These are phyloP conservation scores for Moesziomyces parantarcticus DNA, from an alignment of 1,284 basidiomycete genomes.

Conservation along the genomic window DNA sequence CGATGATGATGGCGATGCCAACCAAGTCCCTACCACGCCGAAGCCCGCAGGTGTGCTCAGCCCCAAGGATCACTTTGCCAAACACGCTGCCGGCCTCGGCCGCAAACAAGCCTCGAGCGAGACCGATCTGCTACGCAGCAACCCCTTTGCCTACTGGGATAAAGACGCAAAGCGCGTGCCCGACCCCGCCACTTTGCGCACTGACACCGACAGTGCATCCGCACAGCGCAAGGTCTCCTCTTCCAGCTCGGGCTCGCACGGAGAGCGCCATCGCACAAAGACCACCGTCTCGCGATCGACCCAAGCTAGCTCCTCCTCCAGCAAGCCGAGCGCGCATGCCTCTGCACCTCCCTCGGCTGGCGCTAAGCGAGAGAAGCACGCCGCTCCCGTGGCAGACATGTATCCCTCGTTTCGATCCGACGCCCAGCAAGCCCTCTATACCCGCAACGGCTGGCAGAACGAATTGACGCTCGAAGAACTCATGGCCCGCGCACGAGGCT, in stretches of 20 bases:
- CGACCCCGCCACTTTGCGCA: constrained; percentile 23
- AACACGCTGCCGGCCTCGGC: constrained; percentile 19
- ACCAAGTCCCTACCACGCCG: constrained; percentile 22
- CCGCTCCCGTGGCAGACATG: constrained; percentile 51
- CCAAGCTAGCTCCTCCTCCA: constrained; percentile 14
- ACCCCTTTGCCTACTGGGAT: constrained; percentile 61
- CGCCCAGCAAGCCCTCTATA: constrained; percentile 29
- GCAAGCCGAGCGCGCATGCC: constrained; percentile 6
- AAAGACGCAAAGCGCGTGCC: constrained; percentile 44
- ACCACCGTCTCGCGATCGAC: constrained; percentile 42
- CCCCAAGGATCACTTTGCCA: constrained; percentile 34
- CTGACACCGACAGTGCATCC: constrained; percentile 6
- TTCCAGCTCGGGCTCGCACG: constrained; percentile 13
- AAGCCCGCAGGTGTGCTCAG: constrained; percentile 51
- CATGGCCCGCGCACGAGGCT: constrained; percentile 27
- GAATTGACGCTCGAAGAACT: constrained; percentile 61
- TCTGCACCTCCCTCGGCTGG: constrained; percentile 10
- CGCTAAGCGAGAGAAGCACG: constrained; percentile 53
- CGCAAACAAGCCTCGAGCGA: constrained; percentile 45
- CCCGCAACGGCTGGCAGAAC: constrained; percentile 38
- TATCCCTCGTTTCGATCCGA: constrained; percentile 48
- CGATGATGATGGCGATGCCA: constrained; percentile 67
- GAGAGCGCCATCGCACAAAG: constrained; percentile 35
- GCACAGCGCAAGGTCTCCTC: constrained; percentile 23
- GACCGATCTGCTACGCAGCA: constrained; percentile 56